These are phyloP conservation scores for Cercospora berteroae DNA, from an alignment of 2,329 filamentous ascomycete species.

Conservation along the genomic window DNA sequence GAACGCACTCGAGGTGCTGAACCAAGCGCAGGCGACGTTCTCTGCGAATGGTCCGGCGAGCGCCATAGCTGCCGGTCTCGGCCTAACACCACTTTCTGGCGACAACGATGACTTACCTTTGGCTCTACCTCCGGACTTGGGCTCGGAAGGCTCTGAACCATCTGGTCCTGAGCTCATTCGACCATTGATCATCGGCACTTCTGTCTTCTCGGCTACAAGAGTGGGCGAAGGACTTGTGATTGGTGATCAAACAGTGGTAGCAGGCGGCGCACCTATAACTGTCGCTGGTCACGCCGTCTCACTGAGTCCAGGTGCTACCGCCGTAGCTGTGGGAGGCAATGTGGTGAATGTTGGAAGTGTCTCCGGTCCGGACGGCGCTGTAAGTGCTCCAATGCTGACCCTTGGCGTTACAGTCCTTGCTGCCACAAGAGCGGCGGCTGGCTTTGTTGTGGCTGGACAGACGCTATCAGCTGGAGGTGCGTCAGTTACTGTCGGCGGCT, in stretches of 20 bases:
- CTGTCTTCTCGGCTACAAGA: constrained; percentile 25
- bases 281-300: constrained; percentile 39
- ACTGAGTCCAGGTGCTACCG: constrained; percentile 38
- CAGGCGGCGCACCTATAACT: constrained; percentile 33
- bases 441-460: constrained; percentile 32
- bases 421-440: constrained; percentile 20
- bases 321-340: constrained; percentile 37
- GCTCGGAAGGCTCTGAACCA: not conserved
- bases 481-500: constrained; percentile 38
- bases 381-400: constrained; percentile 11
- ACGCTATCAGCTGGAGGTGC: constrained; percentile 32
- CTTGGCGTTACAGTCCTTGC: constrained; percentile 24
- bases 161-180: constrained; percentile 1
- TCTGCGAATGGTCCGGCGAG: not conserved
- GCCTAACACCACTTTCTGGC: not conserved
- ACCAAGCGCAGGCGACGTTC: constrained; percentile 17
- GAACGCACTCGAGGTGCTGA: constrained; percentile 24
- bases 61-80: constrained; percentile 20
- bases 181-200: constrained; percentile 22
- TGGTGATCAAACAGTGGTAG: constrained; percentile 30
- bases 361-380: not conserved
- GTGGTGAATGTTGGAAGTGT: not conserved
- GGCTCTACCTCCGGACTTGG: not conserved
- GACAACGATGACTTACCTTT: not conserved
- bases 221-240: constrained; percentile 26